Evolutionary conservation across 306 rosid genomes (phyloP).

Genomic region (Acacia acuminata): DNA sequence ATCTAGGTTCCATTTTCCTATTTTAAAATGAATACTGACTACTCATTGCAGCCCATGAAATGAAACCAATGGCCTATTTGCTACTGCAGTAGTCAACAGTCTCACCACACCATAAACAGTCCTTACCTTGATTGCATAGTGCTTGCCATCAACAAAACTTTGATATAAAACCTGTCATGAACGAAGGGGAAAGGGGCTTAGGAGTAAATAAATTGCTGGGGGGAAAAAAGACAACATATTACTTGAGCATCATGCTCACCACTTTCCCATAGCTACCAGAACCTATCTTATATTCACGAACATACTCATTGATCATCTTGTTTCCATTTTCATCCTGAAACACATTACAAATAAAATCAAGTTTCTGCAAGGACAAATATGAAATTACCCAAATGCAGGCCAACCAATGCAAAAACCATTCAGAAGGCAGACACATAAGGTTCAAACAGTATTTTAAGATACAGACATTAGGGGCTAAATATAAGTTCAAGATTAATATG

Average conservation of each 20-base stretch:
- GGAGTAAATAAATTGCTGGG: slow-evolving; percentile 14
- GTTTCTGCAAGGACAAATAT: neutral
- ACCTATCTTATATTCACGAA: slow-evolving; percentile 93
- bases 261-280: slow-evolving; percentile 98
- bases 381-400: neutral
- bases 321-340: slow-evolving; percentile 89
- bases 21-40: slow-evolving; percentile 8
- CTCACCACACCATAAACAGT: neutral
- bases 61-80: neutral
- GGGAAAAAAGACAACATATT: slow-evolving; percentile 22
- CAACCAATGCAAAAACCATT: slow-evolving; percentile 18
- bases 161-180: slow-evolving; percentile 72
- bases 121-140: slow-evolving; percentile 90
- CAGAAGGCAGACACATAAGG: slow-evolving; percentile 9
- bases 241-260: slow-evolving; percentile 52
- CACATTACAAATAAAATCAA: slow-evolving; percentile 7
- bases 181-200: slow-evolving; percentile 35
- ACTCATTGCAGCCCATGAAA: neutral
- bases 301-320: slow-evolving; percentile 88
- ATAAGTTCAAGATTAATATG: neutral
- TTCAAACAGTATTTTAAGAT: neutral
- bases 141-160: slow-evolving; percentile 69
- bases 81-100: neutral
- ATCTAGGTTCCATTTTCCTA: slow-evolving; percentile 16
- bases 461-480: neutral